Base-by-base conservation (phyloP, 441 rosid genomes). In the Francoa sonchifolia region DNA sequence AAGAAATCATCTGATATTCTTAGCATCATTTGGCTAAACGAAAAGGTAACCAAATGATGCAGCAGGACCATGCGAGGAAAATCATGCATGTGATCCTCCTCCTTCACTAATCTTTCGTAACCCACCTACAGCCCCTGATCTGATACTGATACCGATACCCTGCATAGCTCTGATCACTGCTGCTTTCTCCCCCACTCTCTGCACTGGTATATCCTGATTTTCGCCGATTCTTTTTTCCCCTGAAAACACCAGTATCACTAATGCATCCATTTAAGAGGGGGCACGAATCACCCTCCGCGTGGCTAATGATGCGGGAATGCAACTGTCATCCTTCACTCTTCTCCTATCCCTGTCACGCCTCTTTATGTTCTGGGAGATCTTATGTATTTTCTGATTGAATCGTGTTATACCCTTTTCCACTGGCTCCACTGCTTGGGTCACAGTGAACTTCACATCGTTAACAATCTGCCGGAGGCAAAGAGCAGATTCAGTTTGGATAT, bases 131-230 rank as follows among this genome's bases (percentile, higher is more conserved):
- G 34, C 95, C 96, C 44, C 96, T 62, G 32, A 73, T 67, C 44
- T 74, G 78, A 61, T 62, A n/a, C n/a, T n/a, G n/a, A n/a, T n/a
- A n/a, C n/a, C n/a, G n/a, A n/a, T n/a, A 76, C 29, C 80, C 82
- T 42, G 75, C 75, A 52, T 69, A 74, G 61, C 74, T 73, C 57
- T 83, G 97, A 48, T 87, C 96, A 19, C 87, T 76, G 67, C 96
- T 81, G 66, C 96, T 86, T 64, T 92, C 99, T 52, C 99, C 99
- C 29, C 99, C 97, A 37, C 96, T 92, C 58, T 83, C 99, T 12
- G 72, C 89, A 23, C 95, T 79, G 1, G 84, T 63, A 52, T 77
- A 62, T 39, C 86, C 97, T 4, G 97, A 64, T 55, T 76, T 83
- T 6, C 68, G 58, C n/a, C 78, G 72, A 39, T 76, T 79, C 67